Percentiles rank a stretch among this genome's conserved stretches.
Conservation (phyloP, 257 asterid genomes). For the Przewalskia tangutica region DNA sequence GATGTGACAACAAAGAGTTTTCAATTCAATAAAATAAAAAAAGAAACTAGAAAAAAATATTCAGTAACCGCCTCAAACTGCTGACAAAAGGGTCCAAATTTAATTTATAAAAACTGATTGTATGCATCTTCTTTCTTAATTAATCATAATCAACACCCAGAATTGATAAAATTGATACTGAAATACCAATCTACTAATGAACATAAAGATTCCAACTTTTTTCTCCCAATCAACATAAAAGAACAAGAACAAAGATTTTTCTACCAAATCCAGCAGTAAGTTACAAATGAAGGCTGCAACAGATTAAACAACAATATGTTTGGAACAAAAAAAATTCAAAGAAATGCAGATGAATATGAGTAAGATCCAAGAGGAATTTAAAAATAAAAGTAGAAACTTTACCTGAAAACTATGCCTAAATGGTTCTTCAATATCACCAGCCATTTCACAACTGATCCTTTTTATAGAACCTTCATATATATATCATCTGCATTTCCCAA, state of each 20-base stretch:
- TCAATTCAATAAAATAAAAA: not conserved
- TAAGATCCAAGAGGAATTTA: not conserved
- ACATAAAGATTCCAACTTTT: not conserved
- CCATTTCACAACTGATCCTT: conserved; percentile 32
- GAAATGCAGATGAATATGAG: not conserved
- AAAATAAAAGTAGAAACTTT: not conserved
- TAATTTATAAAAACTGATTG: no score
- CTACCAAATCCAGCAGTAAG: not conserved
- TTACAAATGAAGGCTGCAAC: no score
- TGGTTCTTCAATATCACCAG: conserved; percentile 66
- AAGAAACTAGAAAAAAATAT: not conserved
- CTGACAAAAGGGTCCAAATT: not conserved
- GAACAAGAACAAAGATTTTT: not conserved
- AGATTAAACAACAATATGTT: not conserved
- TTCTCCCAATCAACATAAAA: not conserved
- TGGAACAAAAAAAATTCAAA: not conserved
- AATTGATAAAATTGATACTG: not conserved
- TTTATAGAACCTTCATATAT: not conserved
- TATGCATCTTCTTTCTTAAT: not conserved
- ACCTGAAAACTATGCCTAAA: conserved; percentile 58
- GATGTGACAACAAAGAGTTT: not conserved
- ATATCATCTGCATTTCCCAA: conserved; percentile 3
- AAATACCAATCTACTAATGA: not conserved
- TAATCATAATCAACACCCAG: not conserved
- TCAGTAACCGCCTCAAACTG: not conserved